Conservation (phyloP, 1,284 basidiomycete species). For the Sphagnurus paluster region DNA sequence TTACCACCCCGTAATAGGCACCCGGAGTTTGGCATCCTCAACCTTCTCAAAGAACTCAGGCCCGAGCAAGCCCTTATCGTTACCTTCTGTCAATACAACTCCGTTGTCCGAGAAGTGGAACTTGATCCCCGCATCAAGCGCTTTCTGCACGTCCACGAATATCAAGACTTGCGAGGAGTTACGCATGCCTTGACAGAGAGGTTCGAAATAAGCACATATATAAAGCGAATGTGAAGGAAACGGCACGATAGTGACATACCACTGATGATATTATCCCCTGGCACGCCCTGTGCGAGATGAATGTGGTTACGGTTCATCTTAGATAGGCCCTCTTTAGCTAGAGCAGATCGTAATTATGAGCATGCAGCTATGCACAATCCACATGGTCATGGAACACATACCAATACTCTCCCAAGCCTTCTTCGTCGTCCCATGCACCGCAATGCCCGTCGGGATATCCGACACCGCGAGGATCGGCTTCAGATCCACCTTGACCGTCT, state of each 20-base stretch:
- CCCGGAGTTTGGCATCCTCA: constrained; percentile 35
- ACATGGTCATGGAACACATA: constrained; percentile 41
- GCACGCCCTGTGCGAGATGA: constrained; percentile 79
- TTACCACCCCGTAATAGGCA: constrained; percentile 33
- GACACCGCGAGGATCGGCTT: constrained; percentile 57
- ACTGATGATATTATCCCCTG: constrained; percentile 66
- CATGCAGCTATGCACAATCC: constrained; percentile 1
- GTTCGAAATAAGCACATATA: background rate
- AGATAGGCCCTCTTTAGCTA: constrained; percentile 73
- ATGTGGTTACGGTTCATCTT: constrained; percentile 88
- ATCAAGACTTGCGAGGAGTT: constrained; percentile 71
- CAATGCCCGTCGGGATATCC: constrained; percentile 64
- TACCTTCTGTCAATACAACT: constrained; percentile 80
- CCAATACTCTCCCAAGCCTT: constrained; percentile 75
- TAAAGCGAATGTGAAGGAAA: background rate
- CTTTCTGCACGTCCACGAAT: constrained; percentile 72
- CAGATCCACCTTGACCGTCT: constrained; percentile 71
- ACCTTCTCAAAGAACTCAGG: constrained; percentile 67
- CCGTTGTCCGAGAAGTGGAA: constrained; percentile 82
- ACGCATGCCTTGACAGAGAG: constrained; percentile 76
- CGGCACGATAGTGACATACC: constrained; percentile 40
- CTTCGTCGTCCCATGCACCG: constrained; percentile 76
- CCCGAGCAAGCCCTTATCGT: constrained; percentile 54
- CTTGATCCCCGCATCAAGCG: constrained; percentile 67
- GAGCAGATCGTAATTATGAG: background rate